A percentile compares a stretch with the other conserved stretches of the same genome.
These are phyloP conservation scores for Fusarium sp. DNA, from an alignment of 2,329 filamentous ascomycete species.

Conservation along the genomic window DNA sequence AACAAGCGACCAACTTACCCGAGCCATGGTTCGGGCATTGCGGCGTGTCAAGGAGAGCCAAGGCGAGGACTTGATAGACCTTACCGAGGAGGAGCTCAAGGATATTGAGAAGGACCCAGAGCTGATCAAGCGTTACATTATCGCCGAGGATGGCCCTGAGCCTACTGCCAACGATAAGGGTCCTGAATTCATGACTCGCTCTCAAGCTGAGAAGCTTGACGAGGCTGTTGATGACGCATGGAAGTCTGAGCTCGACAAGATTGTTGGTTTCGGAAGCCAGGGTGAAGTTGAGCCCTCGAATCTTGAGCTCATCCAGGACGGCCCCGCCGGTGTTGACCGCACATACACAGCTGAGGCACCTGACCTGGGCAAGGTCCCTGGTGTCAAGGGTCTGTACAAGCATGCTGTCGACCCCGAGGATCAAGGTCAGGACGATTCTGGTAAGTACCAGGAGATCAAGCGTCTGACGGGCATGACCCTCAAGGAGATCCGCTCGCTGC, in stretches of 20 bases:
- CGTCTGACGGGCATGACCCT: conserved; percentile 66
- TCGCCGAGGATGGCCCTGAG: conserved; percentile 47
- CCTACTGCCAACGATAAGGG: conserved; percentile 43
- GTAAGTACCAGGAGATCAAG: conserved; percentile 64
- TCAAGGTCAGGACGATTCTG: conserved; percentile 61
- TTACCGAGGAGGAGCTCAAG: conserved; percentile 61
- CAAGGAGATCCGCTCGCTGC: conserved; percentile 64
- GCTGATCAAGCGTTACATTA: conserved; percentile 53
- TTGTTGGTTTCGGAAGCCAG: conserved; percentile 47
- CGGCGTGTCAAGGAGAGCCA: conserved; percentile 56
- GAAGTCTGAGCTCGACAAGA: conserved; percentile 53
- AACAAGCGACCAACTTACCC: conserved; percentile 56
- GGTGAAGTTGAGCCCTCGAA: conserved; percentile 49
- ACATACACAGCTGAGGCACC: conserved; percentile 59
- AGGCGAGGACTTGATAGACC: conserved; percentile 58
- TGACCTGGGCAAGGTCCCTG: conserved; percentile 64
- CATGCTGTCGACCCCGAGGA: conserved; percentile 61
- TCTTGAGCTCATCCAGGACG: conserved; percentile 53
- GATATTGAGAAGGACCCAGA: conserved; percentile 55
- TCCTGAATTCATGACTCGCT: conserved; percentile 48
- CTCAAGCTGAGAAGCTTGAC: conserved; percentile 53
- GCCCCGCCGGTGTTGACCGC: conserved; percentile 50
- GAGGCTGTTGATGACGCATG: conserved; percentile 52
- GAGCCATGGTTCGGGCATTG: conserved; percentile 56
- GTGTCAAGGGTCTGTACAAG: conserved; percentile 64